Percentiles rank a stretch among this genome's conserved stretches.
These are phyloP conservation scores for Rhodofomes roseus DNA, from an alignment of 1,284 basidiomycete species.

Conservation along the genomic window DNA sequence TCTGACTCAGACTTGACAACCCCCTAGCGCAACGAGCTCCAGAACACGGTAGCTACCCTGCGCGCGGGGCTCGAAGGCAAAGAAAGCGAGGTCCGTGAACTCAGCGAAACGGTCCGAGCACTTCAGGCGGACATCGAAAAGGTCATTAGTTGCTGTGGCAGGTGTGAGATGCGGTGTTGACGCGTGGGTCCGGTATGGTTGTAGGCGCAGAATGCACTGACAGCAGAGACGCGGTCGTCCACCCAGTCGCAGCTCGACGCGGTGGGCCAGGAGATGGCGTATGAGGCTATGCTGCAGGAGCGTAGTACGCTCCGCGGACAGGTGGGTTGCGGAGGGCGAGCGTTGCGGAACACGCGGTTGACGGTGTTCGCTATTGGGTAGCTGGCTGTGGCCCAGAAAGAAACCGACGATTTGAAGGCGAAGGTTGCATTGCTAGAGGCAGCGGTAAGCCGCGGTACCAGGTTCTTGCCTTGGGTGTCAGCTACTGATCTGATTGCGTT, in stretches of 20 bases:
- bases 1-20: not conserved
- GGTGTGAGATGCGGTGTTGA: not conserved
- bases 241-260: not conserved
- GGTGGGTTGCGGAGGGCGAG: not conserved
- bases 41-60: not conserved
- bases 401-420: not conserved
- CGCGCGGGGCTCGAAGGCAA: not conserved
- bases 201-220: not conserved
- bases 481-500: not conserved
- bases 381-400: not conserved
- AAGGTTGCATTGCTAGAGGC: not conserved
- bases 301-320: not conserved
- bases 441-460: not conserved
- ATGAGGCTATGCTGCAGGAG: not conserved
- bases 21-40: not conserved
- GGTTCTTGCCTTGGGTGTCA: no score
- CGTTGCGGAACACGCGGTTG: not conserved
- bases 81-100: not conserved
- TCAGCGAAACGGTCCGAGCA: not conserved
- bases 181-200: not conserved
- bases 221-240: not conserved
- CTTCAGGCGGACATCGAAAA: not conserved
- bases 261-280: not conserved
- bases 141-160: not conserved
- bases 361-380: not conserved